Conservation (phyloP, 2,329 filamentous ascomycete genomes). For the Diaporthe citri region DNA sequence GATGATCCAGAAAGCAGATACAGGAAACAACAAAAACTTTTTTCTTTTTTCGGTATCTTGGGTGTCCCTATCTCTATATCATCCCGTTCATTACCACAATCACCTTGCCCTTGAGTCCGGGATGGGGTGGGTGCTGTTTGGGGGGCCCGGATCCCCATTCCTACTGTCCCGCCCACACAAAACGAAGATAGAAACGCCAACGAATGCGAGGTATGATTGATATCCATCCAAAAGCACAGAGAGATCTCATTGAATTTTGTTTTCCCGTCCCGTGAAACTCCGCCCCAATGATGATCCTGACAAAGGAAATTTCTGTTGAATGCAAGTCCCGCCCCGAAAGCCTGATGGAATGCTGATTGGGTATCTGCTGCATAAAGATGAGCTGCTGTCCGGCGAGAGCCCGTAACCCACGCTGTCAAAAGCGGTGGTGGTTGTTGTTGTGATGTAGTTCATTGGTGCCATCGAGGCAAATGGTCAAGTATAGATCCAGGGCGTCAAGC, state of each 20-base stretch:
- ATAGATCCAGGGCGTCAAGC: conserved; percentile 36
- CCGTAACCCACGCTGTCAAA: conserved; percentile 7
- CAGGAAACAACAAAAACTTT: conserved; percentile 18
- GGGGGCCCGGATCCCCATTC: conserved; percentile 15
- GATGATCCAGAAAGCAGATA: conserved; percentile 22
- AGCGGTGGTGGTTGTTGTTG: not conserved
- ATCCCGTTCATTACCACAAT: conserved; percentile 31
- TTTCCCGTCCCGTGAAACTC: conserved; percentile 35
- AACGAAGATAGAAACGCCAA: conserved; percentile 34
- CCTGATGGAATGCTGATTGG: conserved; percentile 35
- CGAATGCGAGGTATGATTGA: conserved; percentile 40
- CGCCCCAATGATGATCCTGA: conserved; percentile 31
- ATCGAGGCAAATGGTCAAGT: conserved; percentile 25
- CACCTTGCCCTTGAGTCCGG: conserved; percentile 2
- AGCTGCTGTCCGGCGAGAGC: conserved; percentile 30
- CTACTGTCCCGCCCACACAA: conserved; percentile 3
- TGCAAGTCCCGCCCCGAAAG: conserved; percentile 19
- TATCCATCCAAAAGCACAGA: conserved; percentile 35
- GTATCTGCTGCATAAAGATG: conserved; percentile 39
- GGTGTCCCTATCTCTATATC: conserved; percentile 31
- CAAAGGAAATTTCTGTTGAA: conserved; percentile 31
- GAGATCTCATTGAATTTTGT: conserved; percentile 34
- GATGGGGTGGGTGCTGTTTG: conserved; percentile 1
- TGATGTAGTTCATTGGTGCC: conserved; percentile 4
- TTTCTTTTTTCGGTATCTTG: conserved; percentile 30